A percentile compares a stretch with the other conserved stretches of the same genome.
Evolutionary conservation across 2,329 filamentous ascomycete species (phyloP).

Genomic region (Metarhizium guizhouense): DNA sequence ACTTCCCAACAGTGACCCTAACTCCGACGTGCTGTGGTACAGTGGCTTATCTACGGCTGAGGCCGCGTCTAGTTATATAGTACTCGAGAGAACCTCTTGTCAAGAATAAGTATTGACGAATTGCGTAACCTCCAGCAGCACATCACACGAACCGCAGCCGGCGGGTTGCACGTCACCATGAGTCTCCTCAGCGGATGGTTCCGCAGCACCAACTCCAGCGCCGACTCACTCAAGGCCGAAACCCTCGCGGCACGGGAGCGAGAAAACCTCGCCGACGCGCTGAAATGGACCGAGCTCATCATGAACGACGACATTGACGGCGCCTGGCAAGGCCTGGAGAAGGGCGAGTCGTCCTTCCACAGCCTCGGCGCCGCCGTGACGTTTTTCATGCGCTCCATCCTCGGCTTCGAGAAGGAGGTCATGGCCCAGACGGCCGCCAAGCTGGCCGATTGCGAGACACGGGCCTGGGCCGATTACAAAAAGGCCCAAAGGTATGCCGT

Average conservation of each 20-base stretch:
- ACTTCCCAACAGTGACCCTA: background rate
- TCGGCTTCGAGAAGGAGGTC: conserved; percentile 86
- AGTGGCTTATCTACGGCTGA: too few relatives aligned
- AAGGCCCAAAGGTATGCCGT: conserved; percentile 50
- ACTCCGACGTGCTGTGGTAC: too few relatives aligned
- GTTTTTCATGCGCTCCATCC: conserved; percentile 73
- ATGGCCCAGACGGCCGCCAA: conserved; percentile 73
- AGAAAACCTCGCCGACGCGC: conserved; percentile 49
- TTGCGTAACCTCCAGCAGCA: background rate
- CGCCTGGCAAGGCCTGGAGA: conserved; percentile 64
- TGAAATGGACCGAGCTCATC: conserved; percentile 60
- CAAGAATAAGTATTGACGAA: too few relatives aligned
- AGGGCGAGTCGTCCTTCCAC: conserved; percentile 80
- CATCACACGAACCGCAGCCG: background rate
- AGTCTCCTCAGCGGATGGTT: conserved; percentile 44
- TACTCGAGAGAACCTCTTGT: too few relatives aligned
- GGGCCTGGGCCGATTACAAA: conserved; percentile 67
- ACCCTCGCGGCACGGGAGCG: conserved; percentile 34
- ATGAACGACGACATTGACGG: conserved; percentile 86
- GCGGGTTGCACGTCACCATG: conserved; percentile 23
- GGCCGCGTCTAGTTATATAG: too few relatives aligned
- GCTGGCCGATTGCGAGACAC: conserved; percentile 66
- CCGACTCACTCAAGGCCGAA: conserved; percentile 16
- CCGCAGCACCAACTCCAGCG: conserved; percentile 29
- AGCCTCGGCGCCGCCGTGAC: conserved; percentile 73